Evolutionary conservation across 75 land plant genomes (phyloP), one percentile per base, ranked within the genome.

Genomic region (Pinus taeda): DNA sequence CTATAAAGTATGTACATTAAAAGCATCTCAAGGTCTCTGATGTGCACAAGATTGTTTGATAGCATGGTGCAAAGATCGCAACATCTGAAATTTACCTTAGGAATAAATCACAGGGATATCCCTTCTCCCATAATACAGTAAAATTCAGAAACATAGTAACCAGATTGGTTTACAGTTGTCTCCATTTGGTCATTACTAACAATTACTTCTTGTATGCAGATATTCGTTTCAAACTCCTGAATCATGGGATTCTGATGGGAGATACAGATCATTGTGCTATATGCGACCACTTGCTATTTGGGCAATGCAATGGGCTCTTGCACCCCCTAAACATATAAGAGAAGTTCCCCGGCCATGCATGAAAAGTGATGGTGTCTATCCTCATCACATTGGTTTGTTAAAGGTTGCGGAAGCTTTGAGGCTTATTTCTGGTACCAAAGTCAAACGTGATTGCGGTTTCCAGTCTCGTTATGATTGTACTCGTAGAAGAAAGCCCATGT

Each of bases 251-350:
- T 78, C 74, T 4, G 74, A 88, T 22, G 98, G 85, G 59, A 57
- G 85, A 17, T 97, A 88, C 75, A 62, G 99, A 60, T 92, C 99
- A 4, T 63, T 97, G 4, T 74, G 87, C 62, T 97, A 97, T 84
- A 97, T 95, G 99, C 89, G 98, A 0, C 99, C 99, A 22, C 80
- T 97, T 71, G 93, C 99, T 17, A 95, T 97, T 30, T 97, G 99
- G 99, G 95, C 95, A 39, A 97, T 97, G 98, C 99, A 97, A 75
- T 97, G 98, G 99, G 99, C 99, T 57, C 77, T 97, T 55, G 49
- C 8, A 74, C 88, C 86, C 9, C 97, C 91, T 15, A 81, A 77
- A 57, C 73, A 75, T 59, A 45, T 80, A 2, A 64, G 45, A 21
- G 81, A 84, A 59, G 81, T 81, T 21, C 88, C 83, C n/a, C 74